Evolutionary conservation across 495 filamentous ascomycete species (phyloP).

Genomic region (Neurospora sp.): DNA sequence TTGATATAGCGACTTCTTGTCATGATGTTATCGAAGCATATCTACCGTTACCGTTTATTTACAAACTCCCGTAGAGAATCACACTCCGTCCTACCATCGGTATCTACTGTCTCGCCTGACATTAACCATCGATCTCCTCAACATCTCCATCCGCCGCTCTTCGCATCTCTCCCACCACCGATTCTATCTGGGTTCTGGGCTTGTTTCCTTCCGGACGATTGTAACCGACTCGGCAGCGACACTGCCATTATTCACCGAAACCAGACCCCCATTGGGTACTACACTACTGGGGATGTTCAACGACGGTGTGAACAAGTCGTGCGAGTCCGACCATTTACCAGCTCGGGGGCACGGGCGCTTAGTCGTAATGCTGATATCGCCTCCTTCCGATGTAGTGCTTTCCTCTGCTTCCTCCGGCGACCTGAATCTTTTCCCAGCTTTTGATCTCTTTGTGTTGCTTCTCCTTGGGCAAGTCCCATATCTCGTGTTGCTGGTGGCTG

Average conservation of each 20-base stretch:
- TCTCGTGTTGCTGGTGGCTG: background rate
- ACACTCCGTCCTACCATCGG: background rate
- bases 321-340: background rate
- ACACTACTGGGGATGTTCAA: background rate
- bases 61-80: background rate
- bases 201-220: background rate
- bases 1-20: background rate
- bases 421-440: background rate
- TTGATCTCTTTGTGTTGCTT: background rate
- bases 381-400: background rate
- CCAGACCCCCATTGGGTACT: background rate
- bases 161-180: background rate
- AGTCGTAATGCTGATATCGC: background rate
- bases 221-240: background rate
- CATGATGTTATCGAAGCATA: background rate
- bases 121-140: background rate
- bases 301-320: background rate
- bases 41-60: background rate
- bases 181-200: background rate
- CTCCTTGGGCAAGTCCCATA: background rate
- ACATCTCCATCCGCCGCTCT: background rate
- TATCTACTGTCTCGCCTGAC: background rate
- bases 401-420: background rate
- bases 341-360: background rate
- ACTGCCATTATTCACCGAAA: background rate